These are phyloP conservation scores for Thraustochytrium striatum DNA, from an alignment of 352 stramenopile species.

Conservation along the genomic window DNA sequence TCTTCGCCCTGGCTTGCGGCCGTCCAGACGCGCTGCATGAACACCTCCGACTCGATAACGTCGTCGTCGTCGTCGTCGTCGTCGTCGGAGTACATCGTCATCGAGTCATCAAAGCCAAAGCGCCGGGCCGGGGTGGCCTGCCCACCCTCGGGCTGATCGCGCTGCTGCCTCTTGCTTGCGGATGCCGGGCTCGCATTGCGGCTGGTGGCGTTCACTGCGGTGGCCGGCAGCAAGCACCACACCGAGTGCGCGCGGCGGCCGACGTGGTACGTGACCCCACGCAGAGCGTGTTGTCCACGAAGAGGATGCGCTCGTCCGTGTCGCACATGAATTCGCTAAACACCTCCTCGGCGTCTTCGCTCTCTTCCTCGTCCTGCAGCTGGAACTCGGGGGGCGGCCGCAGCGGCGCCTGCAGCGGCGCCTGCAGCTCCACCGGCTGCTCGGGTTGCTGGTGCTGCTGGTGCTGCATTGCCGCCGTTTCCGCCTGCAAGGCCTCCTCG, in stretches of 20 bases:
- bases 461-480: neutral
- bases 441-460: neutral
- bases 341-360: slow-evolving; percentile 15
- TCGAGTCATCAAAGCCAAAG: neutral
- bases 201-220: neutral
- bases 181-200: neutral
- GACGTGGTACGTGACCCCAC: slow-evolving; percentile 19
- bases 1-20: neutral
- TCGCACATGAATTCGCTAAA: slow-evolving; percentile 44
- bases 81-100: neutral
- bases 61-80: slow-evolving; percentile 35
- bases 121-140: neutral
- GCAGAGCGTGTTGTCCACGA: slow-evolving; percentile 34
- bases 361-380: neutral
- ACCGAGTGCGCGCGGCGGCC: neutral
- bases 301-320: slow-evolving; percentile 10
- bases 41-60: slow-evolving; percentile 38
- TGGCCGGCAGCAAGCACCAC: slow-evolving; percentile 14
- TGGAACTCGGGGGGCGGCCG: neutral
- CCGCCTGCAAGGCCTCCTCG: no score
- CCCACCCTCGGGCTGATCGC: neutral
- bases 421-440: neutral
- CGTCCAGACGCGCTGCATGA: slow-evolving; percentile 33
- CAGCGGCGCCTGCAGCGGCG: neutral
- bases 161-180: neutral